phyloP scores from a whole-genome alignment of 2,329 filamentous ascomycete genomes.

The Diaporthe sp. region DNA sequence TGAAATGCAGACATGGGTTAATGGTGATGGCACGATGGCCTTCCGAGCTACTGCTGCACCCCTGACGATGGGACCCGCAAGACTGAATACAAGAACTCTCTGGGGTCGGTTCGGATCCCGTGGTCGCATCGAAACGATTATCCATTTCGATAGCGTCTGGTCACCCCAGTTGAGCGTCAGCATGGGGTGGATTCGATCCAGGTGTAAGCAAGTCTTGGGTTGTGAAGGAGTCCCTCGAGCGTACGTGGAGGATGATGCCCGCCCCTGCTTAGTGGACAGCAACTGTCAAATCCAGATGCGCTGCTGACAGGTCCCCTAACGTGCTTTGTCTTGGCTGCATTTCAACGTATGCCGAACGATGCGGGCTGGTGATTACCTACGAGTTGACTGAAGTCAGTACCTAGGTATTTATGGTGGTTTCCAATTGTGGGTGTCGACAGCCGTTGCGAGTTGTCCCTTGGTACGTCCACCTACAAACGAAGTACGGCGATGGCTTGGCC shows the following conservation, averaged over 20 bases:
- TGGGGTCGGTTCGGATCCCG: not conserved
- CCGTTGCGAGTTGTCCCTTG: too few species aligned
- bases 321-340: too few species aligned
- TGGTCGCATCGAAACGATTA: not conserved
- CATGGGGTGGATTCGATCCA: not conserved
- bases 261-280: not conserved
- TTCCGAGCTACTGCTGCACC: not conserved
- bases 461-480: too few species aligned
- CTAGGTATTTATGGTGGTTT: too few species aligned
- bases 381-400: too few species aligned
- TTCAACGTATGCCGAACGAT: too few species aligned
- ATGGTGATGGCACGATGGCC: not conserved
- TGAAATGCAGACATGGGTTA: not conserved
- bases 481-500: too few species aligned
- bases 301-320: too few species aligned
- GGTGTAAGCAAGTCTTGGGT: not conserved
- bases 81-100: not conserved
- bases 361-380: too few species aligned
- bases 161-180: not conserved
- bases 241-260: not conserved
- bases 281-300: not conserved
- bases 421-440: too few species aligned
- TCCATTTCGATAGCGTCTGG: not conserved
- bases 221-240: too few species aligned
- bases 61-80: not conserved